Base-by-base conservation (phyloP, 139 green algal genomes). In the Tetradesmus lagerheimii region DNA sequence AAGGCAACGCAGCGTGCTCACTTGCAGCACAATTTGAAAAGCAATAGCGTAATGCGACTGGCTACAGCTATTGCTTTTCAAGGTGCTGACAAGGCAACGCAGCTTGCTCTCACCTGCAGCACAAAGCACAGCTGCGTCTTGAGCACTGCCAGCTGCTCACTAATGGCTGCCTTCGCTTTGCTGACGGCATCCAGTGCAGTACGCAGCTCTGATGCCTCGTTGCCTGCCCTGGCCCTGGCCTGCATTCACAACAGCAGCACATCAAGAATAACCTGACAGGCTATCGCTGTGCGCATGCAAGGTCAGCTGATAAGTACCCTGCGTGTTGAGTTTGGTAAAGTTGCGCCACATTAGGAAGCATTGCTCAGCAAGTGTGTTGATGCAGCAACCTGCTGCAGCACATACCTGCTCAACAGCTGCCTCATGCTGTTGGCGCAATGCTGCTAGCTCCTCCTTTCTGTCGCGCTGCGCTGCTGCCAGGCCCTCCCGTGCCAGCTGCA, bases 91-190 rank as follows among this genome's bases (percentile, higher is more conserved):
- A 31, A n/a, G 39, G 57, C 1, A 0, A 76, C 47, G n/a, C n/a
- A n/a, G n/a, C n/a, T n/a, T n/a, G n/a, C n/a, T n/a, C 88, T 89
- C 84, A 94, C 93, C 93, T 95, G 88, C 77, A 87, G 83, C 0
- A 90, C 92, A 80, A 87, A 95, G 82, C 93, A 91, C 86, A 95
- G 91, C 87, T 95, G 93, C 20, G 90, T 87, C 86, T 94, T 94
- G 27, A 95, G 91, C 86, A 93, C 93, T 3, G 91, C 83, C n/a
- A 95, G 80, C 90, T 95, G 93, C 88, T 94, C 91, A 74, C 93
- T 91, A 47, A 95, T 16, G 25, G 85, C 71, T n/a, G 71, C 85
- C 74, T 89, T 89, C 27, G 84, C 88, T 47, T 82, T 92, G 79
- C 89, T 89, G 0, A 86, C 90, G 5, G 93, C 85, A 6, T 89